A percentile compares a stretch with the other conserved stretches of the same genome.
These are phyloP conservation scores for Salix arbutifolia DNA, from an alignment of 345 rosid species.

Conservation along the genomic window DNA sequence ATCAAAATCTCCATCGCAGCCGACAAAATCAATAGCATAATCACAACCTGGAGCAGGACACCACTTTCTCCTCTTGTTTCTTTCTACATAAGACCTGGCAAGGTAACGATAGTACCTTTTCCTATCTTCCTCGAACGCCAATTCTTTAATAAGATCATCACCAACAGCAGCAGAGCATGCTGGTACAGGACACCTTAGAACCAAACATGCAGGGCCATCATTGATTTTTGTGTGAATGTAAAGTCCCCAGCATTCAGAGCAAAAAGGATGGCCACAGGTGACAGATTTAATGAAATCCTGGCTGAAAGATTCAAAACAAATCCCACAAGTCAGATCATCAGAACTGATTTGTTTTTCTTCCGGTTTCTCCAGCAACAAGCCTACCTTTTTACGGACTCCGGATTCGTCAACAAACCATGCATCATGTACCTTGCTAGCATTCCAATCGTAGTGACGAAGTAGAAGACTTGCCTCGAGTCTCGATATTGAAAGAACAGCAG, in stretches of 20 bases:
- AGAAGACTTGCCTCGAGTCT: slow-evolving; percentile 8
- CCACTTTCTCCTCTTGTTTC: slow-evolving; percentile 24
- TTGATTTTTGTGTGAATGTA: slow-evolving; percentile 13
- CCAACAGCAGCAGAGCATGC: too few relatives aligned
- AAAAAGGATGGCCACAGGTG: slow-evolving; percentile 28
- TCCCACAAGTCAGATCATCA: slow-evolving; percentile 9
- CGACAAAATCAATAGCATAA: slow-evolving; percentile 15
- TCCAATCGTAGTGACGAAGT: slow-evolving; percentile 16
- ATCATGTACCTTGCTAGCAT: not conserved
- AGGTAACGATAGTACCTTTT: slow-evolving; percentile 15
- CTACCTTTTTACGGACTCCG: slow-evolving; percentile 9
- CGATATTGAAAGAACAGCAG: slow-evolving; percentile 1
- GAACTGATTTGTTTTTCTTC: too few relatives aligned
- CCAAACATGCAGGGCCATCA: slow-evolving; percentile 27
- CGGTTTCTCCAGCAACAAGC: not conserved
- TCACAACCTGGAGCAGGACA: slow-evolving; percentile 35
- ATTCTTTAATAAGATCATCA: not conserved
- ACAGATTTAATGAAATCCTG: slow-evolving; percentile 2
- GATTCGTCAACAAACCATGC: slow-evolving; percentile 12
- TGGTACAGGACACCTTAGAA: slow-evolving; percentile 21
- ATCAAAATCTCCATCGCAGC: slow-evolving; percentile 8
- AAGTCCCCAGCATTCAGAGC: slow-evolving; percentile 22
- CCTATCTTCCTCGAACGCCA: slow-evolving; percentile 9
- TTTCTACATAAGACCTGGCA: slow-evolving; percentile 25
- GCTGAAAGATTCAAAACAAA: slow-evolving; percentile 20